Base-by-base conservation (phyloP, 306 rosid genomes). In the Sophora flavescens region DNA sequence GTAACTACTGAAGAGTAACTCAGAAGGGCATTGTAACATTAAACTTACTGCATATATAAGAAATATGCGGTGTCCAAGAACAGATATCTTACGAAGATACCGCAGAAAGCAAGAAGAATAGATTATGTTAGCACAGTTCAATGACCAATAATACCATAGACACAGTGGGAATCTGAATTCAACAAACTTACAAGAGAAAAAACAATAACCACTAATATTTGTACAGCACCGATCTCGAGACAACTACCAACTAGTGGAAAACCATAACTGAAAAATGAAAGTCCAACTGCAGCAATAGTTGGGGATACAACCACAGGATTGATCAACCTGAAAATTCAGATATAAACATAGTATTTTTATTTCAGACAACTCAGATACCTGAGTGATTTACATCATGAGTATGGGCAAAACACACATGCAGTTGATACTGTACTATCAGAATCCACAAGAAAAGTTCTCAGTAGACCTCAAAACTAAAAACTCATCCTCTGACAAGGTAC, bases 211-310 rank as follows among this genome's bases (percentile, higher is more conserved):
- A 91, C 81, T 50, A 96, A 84, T 87, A 96, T 96, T 82, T 96
- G 99, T 84, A 90, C 85, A 1, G 91, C 97, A 33, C 99, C 99
- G 54, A 96, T 91, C 89, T 96, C 99, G 73, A 96, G 87, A 83
- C 99, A 96, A 71, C 86, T 88, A 74, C 99, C 98, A 42, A 92
- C 93, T 75, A 86, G 74, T 47, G 99, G 97, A 81, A 96, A 89
- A 77, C 99, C 99, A 76, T 92, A 96, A 81, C 93, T 89, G 80
- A 81, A 96, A 84, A 96, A 96, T 16, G 99, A 92, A 88, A 96
- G 97, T 79, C 99, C 99, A 82, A 96, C 98, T 28, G 99, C 99
- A 70, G 99, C 99, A 89, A 96, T 88, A 54, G 99, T 96, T 44
- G 99, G 99, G 75, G 99, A 63, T 81, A 96, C 92, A 60, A 96